Conservation (phyloP, 441 rosid species). For the Daphne laureola region DNA sequence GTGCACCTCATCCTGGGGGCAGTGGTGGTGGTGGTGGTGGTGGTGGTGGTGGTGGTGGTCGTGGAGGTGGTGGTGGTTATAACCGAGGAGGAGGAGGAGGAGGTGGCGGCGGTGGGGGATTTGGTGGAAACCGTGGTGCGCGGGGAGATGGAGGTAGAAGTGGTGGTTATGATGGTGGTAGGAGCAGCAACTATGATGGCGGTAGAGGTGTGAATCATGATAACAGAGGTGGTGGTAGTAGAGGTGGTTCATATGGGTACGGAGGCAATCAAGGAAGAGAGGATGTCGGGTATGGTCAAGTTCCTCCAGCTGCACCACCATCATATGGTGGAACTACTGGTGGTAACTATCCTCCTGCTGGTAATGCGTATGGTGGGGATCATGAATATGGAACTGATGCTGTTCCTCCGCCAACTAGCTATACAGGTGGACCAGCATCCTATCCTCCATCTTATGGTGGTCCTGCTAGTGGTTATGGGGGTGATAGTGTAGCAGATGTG, state of each 20-base stretch:
- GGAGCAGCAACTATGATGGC: conserved; percentile 40
- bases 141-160: conserved; percentile 51
- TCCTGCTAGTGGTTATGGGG: conserved; percentile 47
- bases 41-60: conserved; percentile 41
- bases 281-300: conserved; percentile 58
- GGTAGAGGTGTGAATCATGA: conserved; percentile 38
- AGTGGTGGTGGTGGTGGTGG: conserved; percentile 42
- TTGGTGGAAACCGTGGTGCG: conserved; percentile 43
- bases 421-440: conserved; percentile 64
- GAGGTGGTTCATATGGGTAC: conserved; percentile 61
- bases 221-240: conserved; percentile 38
- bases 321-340: conserved; percentile 59
- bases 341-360: conserved; percentile 51
- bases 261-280: conserved; percentile 62
- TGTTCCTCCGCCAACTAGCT: conserved; percentile 82
- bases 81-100: conserved; percentile 53
- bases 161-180: conserved; percentile 46
- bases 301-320: conserved; percentile 50
- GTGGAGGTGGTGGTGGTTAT: conserved; percentile 39
- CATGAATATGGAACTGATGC: conserved; percentile 61
- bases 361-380: conserved; percentile 38
- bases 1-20: conserved; percentile 73
- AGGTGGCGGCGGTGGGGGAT: conserved; percentile 36
- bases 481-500: conserved; percentile 37
- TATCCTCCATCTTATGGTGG: conserved; percentile 72